These are phyloP conservation scores for Metschnikowia kofuensis DNA, from an alignment of 805 yeast genomes.

Conservation along the genomic window DNA sequence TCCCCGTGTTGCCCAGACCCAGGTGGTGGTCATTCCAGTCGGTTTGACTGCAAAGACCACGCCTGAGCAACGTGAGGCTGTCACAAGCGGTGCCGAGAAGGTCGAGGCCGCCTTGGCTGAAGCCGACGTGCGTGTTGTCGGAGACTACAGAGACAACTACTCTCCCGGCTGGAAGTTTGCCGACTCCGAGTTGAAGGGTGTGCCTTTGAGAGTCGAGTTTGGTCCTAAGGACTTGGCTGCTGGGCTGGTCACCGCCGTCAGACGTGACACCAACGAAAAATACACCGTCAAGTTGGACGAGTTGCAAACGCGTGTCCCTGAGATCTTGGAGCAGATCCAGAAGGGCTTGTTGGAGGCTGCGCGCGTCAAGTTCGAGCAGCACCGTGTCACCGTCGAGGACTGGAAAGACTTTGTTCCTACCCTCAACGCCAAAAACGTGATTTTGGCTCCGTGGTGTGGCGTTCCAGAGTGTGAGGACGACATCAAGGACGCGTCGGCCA, in stretches of 20 bases:
- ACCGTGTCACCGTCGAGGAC: constrained; percentile 74
- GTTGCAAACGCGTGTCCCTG: constrained; percentile 65
- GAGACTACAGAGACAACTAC: constrained; percentile 91
- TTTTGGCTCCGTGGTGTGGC: constrained; percentile 98
- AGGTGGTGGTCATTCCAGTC: constrained; percentile 90
- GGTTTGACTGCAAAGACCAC: constrained; percentile 88
- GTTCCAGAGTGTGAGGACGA: constrained; percentile 91
- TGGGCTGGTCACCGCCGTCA: constrained; percentile 78
- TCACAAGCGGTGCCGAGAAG: constrained; percentile 65
- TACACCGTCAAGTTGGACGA: constrained; percentile 61
- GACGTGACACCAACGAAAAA: constrained; percentile 88
- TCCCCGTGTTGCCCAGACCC: constrained; percentile 92
- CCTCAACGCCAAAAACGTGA: constrained; percentile 85
- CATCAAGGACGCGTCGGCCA: constrained; percentile 85
- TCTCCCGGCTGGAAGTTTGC: constrained; percentile 99
- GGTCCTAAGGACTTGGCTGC: constrained; percentile 94
- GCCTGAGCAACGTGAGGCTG: constrained; percentile 66
- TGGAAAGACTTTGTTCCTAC: constrained; percentile 94
- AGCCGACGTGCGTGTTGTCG: constrained; percentile 69
- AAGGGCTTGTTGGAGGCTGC: constrained; percentile 71
- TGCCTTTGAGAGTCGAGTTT: constrained; percentile 87
- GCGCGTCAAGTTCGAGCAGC: constrained; percentile 76
- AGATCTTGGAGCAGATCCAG: constrained; percentile 81
- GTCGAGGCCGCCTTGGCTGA: constrained; percentile 60
- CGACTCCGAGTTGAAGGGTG: constrained; percentile 95